These are phyloP conservation scores for Neofusicoccum umdonicola DNA, from an alignment of 2,329 filamentous ascomycete species.

Conservation along the genomic window DNA sequence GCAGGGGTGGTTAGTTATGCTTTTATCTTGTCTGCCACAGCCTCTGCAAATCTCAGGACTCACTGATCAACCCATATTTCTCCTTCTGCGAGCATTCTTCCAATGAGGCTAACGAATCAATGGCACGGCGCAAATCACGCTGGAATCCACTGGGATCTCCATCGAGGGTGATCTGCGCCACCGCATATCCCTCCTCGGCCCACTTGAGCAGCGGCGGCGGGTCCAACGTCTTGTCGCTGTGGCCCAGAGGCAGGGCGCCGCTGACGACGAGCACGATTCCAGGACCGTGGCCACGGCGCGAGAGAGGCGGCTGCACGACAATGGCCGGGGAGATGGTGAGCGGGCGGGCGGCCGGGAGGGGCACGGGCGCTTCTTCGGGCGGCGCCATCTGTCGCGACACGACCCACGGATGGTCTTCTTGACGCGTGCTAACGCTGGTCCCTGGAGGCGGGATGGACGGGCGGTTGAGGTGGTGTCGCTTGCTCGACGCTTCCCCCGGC, in stretches of 20 bases:
- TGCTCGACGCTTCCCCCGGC: too few species aligned
- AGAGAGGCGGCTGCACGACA: conserved; percentile 46
- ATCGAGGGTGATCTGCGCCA: conserved; percentile 52
- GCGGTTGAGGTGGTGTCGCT: neutral
- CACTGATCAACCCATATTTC: neutral
- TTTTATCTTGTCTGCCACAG: neutral
- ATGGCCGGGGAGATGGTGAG: conserved; percentile 29
- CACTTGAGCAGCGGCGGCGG: conserved; percentile 63
- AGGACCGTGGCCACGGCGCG: conserved; percentile 49
- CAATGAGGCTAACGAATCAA: neutral
- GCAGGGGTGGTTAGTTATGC: neutral
- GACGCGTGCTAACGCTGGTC: neutral
- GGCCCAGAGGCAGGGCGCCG: conserved; percentile 27
- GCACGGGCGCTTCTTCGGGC: conserved; percentile 8
- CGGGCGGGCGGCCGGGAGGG: conserved; percentile 23
- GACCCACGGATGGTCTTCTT: neutral
- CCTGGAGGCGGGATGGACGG: neutral
- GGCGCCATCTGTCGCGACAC: neutral
- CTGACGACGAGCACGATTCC: conserved; percentile 49
- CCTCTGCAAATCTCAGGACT: neutral
- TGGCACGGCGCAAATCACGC: neutral
- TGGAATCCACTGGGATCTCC: neutral
- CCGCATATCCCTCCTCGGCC: conserved; percentile 68
- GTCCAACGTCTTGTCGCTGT: conserved; percentile 42
- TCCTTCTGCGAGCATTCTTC: neutral